Percentiles rank a stretch among this genome's conserved stretches.
Evolutionary conservation across 148 eudicot genomes (phyloP).

Genomic region (Selenicereus undatus): DNA sequence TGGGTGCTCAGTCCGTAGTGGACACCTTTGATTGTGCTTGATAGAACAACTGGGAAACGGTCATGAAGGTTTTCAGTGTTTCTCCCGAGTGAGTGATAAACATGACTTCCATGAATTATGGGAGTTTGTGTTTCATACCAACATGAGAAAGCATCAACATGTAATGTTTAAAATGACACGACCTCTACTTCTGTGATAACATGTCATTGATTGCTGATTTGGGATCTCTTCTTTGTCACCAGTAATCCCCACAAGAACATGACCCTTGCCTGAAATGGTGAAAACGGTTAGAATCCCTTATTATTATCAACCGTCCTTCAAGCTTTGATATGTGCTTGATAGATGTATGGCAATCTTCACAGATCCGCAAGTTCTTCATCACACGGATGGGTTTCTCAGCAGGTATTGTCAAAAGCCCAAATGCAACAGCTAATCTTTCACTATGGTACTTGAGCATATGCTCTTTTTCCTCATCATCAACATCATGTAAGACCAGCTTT

Average conservation of each 20-base stretch:
- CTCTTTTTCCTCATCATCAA: slow-evolving; percentile 50
- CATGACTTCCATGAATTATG: too few species aligned
- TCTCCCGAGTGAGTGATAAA: neutral
- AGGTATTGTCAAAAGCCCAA: slow-evolving; percentile 37
- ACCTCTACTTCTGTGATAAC: neutral
- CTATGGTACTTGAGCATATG: slow-evolving; percentile 53
- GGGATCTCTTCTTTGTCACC: slow-evolving; percentile 30
- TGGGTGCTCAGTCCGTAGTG: neutral
- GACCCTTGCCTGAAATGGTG: slow-evolving; percentile 45
- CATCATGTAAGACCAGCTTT: slow-evolving; percentile 43
- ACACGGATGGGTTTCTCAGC: slow-evolving; percentile 40
- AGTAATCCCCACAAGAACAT: slow-evolving; percentile 54
- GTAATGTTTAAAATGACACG: neutral
- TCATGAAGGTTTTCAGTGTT: neutral
- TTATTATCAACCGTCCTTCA: slow-evolving; percentile 40
- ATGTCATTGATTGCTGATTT: neutral
- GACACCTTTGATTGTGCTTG: neutral
- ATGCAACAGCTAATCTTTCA: slow-evolving; percentile 47
- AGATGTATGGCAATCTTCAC: slow-evolving; percentile 49
- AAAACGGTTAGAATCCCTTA: slow-evolving; percentile 47
- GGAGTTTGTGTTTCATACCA: neutral
- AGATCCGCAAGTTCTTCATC: slow-evolving; percentile 46
- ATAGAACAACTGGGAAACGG: neutral
- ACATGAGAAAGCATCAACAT: neutral
- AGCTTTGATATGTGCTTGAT: slow-evolving; percentile 46